Evolutionary conservation across 2,329 filamentous ascomycete species (phyloP), one percentile per base, ranked within the genome.

Genomic region (Monilinia aucupariae): DNA sequence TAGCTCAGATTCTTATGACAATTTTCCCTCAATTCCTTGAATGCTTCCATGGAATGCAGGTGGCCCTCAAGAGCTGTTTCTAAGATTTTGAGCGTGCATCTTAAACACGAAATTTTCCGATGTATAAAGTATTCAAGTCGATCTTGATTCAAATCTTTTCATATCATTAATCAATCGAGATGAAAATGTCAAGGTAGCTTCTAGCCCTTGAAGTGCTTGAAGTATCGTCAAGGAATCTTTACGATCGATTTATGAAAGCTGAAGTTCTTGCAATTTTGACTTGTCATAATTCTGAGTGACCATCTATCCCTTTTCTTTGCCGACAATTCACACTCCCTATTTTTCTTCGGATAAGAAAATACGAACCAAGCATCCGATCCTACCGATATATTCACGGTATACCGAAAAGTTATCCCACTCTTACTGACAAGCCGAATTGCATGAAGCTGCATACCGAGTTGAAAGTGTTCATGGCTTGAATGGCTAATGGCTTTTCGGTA

Each of bases 11-110:
- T 45, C 22, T 58, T n/a, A 41, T 8, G 17, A 25, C 34, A 27
- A 17, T 41, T 22, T 56, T 22, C 41, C 41, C 54, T 56, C 17
- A 56, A 47, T 56, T 10, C 27, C 39, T 22, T 32, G 8, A 39
- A 32, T 47, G 22, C 9, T 37, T 34, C 30, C 30, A 20, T 51
- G 49, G 49, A 34, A 51, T 51, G 20, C 49, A 30, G 30, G 30
- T 13, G 20, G n/a, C 30, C 30, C 34, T 17, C 49, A 7, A n/a
- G 30, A 10, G 17, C 32, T 50, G 20, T 15, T 41, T 56, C 41
- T 47, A 47, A 47, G 54, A 47, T 25, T 25, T 34, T 22, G n/a
- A 54, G 45, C 45, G 49, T 47, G 41, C 53, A 56, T 47, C 53
- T 47, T 25, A 17, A 56, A 56, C 43, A 56, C 12, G 22, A 34